Percentiles rank a stretch among this genome's conserved stretches.
These are phyloP conservation scores for Mycena rosella DNA, from an alignment of 768 basidiomycete species.

Conservation along the genomic window DNA sequence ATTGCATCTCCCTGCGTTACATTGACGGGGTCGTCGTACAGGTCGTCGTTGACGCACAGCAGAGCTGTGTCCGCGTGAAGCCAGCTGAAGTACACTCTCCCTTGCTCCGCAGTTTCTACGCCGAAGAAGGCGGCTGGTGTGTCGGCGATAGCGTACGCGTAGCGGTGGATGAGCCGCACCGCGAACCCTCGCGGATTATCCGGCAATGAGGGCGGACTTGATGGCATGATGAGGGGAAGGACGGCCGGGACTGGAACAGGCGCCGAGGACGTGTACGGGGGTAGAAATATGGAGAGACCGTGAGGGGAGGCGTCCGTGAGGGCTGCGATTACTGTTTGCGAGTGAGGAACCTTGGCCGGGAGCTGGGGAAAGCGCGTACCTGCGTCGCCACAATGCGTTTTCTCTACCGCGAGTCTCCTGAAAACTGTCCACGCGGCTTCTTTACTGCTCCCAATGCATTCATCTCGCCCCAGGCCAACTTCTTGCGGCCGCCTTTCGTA, in stretches of 20 bases:
- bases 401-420: slow-evolving; percentile 28
- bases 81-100: slow-evolving; percentile 28
- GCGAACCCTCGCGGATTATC: slow-evolving; percentile 44
- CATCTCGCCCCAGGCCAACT: slow-evolving; percentile 14
- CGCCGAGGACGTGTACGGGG: slow-evolving; percentile 23
- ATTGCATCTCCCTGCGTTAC: slow-evolving; percentile 19
- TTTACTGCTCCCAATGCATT: slow-evolving; percentile 27
- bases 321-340: slow-evolving; percentile 24
- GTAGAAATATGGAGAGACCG: slow-evolving; percentile 31
- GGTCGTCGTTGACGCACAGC: slow-evolving; percentile 51
- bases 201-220: slow-evolving; percentile 30
- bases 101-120: slow-evolving; percentile 24
- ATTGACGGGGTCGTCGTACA: slow-evolving; percentile 33
- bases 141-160: slow-evolving; percentile 49
- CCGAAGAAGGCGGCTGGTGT: slow-evolving; percentile 39
- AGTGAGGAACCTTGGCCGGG: background rate
- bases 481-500: slow-evolving; percentile 18
- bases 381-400: slow-evolving; percentile 36
- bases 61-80: slow-evolving; percentile 44
- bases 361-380: slow-evolving; percentile 8
- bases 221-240: slow-evolving; percentile 35
- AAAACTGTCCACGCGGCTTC: slow-evolving; percentile 35
- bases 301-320: slow-evolving; percentile 31
- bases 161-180: slow-evolving; percentile 48
- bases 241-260: slow-evolving; percentile 34